Percentiles rank a stretch among this genome's conserved stretches.
Conservation (phyloP, 306 rosid genomes). For the Trichosanthes cucumerina region DNA sequence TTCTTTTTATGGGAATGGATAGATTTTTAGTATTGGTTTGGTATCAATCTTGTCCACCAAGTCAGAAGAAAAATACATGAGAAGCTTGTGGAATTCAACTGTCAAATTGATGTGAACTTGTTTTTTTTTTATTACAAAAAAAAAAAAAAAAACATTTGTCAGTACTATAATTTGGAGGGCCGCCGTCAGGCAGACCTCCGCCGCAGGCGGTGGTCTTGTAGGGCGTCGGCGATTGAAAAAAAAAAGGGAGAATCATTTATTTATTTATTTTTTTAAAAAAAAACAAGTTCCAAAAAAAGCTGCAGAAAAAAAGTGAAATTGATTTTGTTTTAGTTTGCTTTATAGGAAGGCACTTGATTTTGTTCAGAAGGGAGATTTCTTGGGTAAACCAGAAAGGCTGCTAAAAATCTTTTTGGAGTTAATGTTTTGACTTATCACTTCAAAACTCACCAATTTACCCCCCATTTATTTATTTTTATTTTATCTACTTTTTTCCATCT, state of each 20-base stretch:
- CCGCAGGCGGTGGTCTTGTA: not conserved
- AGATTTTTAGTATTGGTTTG: not conserved
- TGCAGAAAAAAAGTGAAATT: not conserved
- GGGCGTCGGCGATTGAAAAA: not conserved
- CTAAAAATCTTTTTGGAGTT: conserved; percentile 12
- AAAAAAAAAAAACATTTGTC: too few relatives aligned
- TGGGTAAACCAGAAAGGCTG: conserved; percentile 9
- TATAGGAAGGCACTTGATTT: not conserved
- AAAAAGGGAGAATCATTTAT: not conserved
- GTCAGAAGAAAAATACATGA: not conserved
- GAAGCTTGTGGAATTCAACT: not conserved
- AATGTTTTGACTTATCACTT: conserved; percentile 3
- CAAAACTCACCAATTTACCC: not conserved
- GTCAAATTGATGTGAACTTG: not conserved
- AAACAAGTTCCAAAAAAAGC: conserved; percentile 11
- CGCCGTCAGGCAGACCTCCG: not conserved
- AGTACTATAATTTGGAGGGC: too few relatives aligned
- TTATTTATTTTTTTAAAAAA: not conserved
- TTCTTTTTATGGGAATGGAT: not conserved
- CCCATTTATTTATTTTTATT: not conserved
- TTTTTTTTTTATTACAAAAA: too few relatives aligned
- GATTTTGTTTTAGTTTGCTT: not conserved
- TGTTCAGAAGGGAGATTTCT: conserved; percentile 13
- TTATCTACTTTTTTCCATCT: too few relatives aligned
- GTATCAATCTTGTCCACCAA: not conserved